Evolutionary conservation across 192 early-diverging fungal genomes (phyloP), one percentile per base, ranked within the genome.

Genomic region (Thamnidium elegans): DNA sequence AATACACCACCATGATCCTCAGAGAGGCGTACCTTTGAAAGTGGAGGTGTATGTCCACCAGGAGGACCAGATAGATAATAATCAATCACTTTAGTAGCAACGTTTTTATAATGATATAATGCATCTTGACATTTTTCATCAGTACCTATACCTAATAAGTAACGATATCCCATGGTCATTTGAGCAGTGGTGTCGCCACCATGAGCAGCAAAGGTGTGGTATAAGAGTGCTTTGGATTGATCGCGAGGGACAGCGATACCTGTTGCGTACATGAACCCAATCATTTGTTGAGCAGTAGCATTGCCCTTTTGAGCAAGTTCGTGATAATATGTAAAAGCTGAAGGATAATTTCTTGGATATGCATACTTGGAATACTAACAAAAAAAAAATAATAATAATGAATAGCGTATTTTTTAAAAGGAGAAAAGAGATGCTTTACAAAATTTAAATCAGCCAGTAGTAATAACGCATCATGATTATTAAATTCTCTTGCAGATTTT

Each of bases 181-280:
- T 92, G 83, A 0, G 95, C 92, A 42, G 89, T 70, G 1, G 77
- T 74, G 56, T 93, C 84, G 19, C 82, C 84, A n/a, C 84, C 86
- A 23, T 83, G 65, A 1, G 94, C 92, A 1, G 95, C 92, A 79
- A 97, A 89, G 15, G 87, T 89, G 58, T 86, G 83, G 70, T 94
- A 91, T 2, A 94, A 55, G 42, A 90, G 71, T 32, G 89, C 88
- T 61, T 86, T 86, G 19, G 87, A 83, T 68, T 93, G 88, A 69
- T 92, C 82, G 10, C 89, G 48, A 54, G 79, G 61, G 7, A 86
- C 84, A 5, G 94, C 94, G 53, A 97, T 61, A 1, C 94, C 95
- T 0, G 95, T 94, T 11, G 95, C 88, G 73, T 97, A 90, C 73
- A 94, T 86, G 53, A 94, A 84, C 13, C 95, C 97, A 5, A 97